Percentiles rank a stretch among this genome's conserved stretches.
These are phyloP conservation scores for Gracilariopsis chorda DNA, from an alignment of 23 red algal species.

Conservation along the genomic window DNA sequence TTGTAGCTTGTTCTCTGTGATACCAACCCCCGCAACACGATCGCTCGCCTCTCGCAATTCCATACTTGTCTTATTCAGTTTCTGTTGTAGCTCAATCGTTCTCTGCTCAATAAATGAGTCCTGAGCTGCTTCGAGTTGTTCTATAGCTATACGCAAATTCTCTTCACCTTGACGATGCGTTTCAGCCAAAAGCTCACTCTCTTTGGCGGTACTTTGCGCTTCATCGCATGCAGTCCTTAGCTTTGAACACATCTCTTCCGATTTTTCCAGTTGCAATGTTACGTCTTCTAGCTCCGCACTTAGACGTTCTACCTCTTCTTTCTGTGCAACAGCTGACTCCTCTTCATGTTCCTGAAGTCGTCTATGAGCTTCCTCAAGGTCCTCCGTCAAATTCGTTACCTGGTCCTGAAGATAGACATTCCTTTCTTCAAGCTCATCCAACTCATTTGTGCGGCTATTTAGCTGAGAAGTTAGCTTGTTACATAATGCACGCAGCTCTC, in stretches of 20 bases:
- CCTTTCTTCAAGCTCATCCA: slow-evolving; percentile 77
- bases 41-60: not conserved
- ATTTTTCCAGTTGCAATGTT: slow-evolving; percentile 12
- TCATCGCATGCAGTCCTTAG: not conserved
- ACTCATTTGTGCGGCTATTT: slow-evolving; percentile 41
- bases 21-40: not conserved
- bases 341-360: slow-evolving; percentile 33
- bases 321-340: slow-evolving; percentile 33
- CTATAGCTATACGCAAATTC: slow-evolving; percentile 68
- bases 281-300: slow-evolving; percentile 7
- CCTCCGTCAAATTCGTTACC: slow-evolving; percentile 47
- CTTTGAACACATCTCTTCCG: slow-evolving; percentile 4
- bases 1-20: slow-evolving; percentile 29
- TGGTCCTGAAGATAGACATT: slow-evolving; percentile 58
- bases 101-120: slow-evolving; percentile 15
- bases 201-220: slow-evolving; percentile 29
- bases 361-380: slow-evolving; percentile 53
- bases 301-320: slow-evolving; percentile 42
- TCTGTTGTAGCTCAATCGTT: slow-evolving; percentile 50
- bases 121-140: slow-evolving; percentile 56
- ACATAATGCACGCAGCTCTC: slow-evolving; percentile 43
- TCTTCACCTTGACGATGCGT: slow-evolving; percentile 63
- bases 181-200: slow-evolving; percentile 44
- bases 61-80: slow-evolving; percentile 1
- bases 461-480: slow-evolving; percentile 58